phyloP scores from a whole-genome alignment of 1,284 basidiomycete genomes.

The Microbotryomycetes sp. region DNA sequence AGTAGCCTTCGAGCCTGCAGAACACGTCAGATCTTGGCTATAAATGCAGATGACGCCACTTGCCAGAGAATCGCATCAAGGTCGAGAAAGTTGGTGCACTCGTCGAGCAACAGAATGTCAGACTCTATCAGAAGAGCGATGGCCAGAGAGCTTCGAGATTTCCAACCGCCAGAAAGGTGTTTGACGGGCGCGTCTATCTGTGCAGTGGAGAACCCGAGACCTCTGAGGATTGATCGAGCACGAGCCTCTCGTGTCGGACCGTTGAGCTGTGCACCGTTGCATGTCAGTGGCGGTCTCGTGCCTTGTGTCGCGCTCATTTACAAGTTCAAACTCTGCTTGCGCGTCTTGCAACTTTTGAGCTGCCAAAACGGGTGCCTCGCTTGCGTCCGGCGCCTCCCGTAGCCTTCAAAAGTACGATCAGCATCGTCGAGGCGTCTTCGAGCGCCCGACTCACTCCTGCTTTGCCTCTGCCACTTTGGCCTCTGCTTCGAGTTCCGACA shows the following conservation, averaged over 20 bases:
- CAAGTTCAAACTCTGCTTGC: slow-evolving; percentile 44
- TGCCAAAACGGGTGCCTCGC: slow-evolving; percentile 36
- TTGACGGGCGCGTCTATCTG: slow-evolving; percentile 49
- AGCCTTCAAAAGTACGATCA: not conserved
- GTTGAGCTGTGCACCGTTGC: slow-evolving; percentile 39
- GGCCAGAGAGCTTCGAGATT: slow-evolving; percentile 51
- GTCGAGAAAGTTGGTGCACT: slow-evolving; percentile 46
- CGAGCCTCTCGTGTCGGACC: slow-evolving; percentile 50
- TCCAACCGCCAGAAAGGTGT: slow-evolving; percentile 62
- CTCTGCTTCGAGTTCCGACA: slow-evolving; percentile 51
- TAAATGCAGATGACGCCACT: not conserved
- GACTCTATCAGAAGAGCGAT: slow-evolving; percentile 44
- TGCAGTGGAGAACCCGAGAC: slow-evolving; percentile 56
- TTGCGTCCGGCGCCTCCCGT: slow-evolving; percentile 28
- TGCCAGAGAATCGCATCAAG: slow-evolving; percentile 1
- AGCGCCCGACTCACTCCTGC: slow-evolving; percentile 31
- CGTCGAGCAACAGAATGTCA: slow-evolving; percentile 45
- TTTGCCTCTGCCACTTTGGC: slow-evolving; percentile 41
- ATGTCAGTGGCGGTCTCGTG: not conserved
- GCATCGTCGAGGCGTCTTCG: not conserved
- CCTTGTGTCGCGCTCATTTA: slow-evolving; percentile 31
- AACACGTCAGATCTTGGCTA: slow-evolving; percentile 36
- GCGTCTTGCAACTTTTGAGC: slow-evolving; percentile 43
- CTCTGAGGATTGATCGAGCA: slow-evolving; percentile 53
- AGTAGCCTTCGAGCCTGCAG: slow-evolving; percentile 49